Evolutionary conservation across 441 rosid genomes (phyloP).

Genomic region (Macaranga tanarius): DNA sequence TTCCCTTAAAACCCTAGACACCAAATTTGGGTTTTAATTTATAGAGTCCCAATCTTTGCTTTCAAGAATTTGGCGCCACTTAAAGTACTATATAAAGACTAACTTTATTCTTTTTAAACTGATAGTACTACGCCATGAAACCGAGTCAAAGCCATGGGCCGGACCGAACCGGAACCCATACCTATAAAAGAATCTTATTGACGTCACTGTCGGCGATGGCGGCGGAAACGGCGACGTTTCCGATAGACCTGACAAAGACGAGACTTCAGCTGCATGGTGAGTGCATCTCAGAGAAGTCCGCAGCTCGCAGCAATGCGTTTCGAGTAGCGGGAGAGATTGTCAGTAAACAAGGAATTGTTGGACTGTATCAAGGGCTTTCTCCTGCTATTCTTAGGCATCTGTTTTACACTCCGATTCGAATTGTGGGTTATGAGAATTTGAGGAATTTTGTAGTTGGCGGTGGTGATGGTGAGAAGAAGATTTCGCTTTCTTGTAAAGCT

Average conservation of each 20-base stretch:
- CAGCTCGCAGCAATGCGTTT: conserved; percentile 45
- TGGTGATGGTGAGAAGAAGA: conserved; percentile 30
- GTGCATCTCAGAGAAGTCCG: conserved; percentile 14
- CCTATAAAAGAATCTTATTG: conserved; percentile 45
- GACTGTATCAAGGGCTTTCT: conserved; percentile 70
- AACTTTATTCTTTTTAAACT: background rate
- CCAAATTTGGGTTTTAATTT: background rate
- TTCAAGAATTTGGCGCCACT: background rate
- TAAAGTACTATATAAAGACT: background rate
- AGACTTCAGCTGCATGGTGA: conserved; percentile 78
- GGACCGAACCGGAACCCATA: conserved; percentile 18
- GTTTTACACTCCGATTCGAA: conserved; percentile 76
- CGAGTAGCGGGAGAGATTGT: conserved; percentile 52
- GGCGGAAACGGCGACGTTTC: conserved; percentile 79
- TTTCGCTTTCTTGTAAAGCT: conserved; percentile 61
- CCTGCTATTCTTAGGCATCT: conserved; percentile 75
- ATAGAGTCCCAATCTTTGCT: background rate
- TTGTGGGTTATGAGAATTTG: conserved; percentile 76
- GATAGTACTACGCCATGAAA: background rate
- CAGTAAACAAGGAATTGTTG: conserved; percentile 51
- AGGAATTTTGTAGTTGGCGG: conserved; percentile 37
- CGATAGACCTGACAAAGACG: conserved; percentile 79
- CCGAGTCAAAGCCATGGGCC: conserved; percentile 16
- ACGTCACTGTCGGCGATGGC: conserved; percentile 82
- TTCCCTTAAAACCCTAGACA: conserved; percentile 21